Conservation (phyloP, 768 basidiomycete species). For the Suillus bovinus region DNA sequence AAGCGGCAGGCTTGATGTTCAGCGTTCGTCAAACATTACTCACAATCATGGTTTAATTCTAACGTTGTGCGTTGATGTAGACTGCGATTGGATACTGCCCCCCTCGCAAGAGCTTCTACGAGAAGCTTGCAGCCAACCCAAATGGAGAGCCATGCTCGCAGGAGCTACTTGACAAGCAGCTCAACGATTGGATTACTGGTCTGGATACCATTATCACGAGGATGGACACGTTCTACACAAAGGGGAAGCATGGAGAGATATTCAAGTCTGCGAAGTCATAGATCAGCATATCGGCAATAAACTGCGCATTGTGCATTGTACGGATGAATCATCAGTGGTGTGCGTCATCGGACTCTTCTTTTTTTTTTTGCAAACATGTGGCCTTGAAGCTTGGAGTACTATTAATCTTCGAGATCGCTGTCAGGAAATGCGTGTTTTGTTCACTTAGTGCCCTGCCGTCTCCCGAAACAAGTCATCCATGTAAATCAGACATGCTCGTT, state of each 20-base stretch:
- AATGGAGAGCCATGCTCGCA: constrained; percentile 49
- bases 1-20: constrained; percentile 7
- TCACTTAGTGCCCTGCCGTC: background rate
- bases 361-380: background rate
- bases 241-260: constrained; percentile 53
- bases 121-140: constrained; percentile 57
- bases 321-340: background rate
- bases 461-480: background rate
- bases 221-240: constrained; percentile 52
- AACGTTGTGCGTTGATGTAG: constrained; percentile 37
- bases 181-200: constrained; percentile 60
- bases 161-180: constrained; percentile 53
- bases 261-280: constrained; percentile 6
- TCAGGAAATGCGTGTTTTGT: background rate
- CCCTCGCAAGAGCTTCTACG: constrained; percentile 60
- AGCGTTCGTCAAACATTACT: background rate
- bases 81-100: constrained; percentile 64
- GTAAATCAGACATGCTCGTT: background rate
- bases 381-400: background rate
- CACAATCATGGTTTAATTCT: background rate
- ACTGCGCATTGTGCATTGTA: background rate
- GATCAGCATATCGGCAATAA: constrained; percentile 1
- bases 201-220: constrained; percentile 53
- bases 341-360: background rate
- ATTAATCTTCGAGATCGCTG: background rate